Conservation (phyloP, 2,329 filamentous ascomycete species). For the Cadophora gregata region DNA sequence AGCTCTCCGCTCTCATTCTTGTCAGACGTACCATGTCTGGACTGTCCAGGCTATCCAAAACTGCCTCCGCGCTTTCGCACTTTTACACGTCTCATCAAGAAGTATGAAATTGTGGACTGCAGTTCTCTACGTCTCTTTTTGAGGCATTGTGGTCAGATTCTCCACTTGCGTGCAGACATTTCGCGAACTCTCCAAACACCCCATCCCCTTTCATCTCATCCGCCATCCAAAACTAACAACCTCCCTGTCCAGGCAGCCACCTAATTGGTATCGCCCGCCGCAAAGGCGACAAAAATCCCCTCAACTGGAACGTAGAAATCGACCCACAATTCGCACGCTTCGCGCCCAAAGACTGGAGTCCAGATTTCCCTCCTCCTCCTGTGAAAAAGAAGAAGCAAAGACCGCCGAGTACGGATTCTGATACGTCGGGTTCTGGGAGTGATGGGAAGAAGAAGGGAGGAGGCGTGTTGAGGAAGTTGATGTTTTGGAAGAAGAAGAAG, state of each 20-base stretch:
- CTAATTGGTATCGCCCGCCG: slow-evolving; percentile 14
- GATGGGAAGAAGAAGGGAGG: not conserved
- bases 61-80: too few relatives aligned
- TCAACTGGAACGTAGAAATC: slow-evolving; percentile 3
- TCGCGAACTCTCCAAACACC: too few relatives aligned
- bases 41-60: too few relatives aligned
- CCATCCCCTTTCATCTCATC: too few relatives aligned
- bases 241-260: not conserved
- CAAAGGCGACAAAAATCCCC: slow-evolving; percentile 12
- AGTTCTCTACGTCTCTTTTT: too few relatives aligned
- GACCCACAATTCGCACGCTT: not conserved
- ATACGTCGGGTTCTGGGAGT: not conserved
- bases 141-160: too few relatives aligned
- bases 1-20: too few relatives aligned
- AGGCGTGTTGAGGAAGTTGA: not conserved
- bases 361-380: not conserved
- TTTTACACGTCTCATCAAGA: too few relatives aligned
- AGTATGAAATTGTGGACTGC: too few relatives aligned
- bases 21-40: too few relatives aligned
- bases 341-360: not conserved
- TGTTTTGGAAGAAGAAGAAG: slow-evolving; percentile 9
- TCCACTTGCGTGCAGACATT: too few relatives aligned
- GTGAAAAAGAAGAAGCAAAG: slow-evolving; percentile 8
- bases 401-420: not conserved
- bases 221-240: not conserved